Percentiles rank a stretch among this genome's conserved stretches.
Evolutionary conservation across 495 filamentous ascomycete species (phyloP).

Genomic region (Penicillium maclennaniae): DNA sequence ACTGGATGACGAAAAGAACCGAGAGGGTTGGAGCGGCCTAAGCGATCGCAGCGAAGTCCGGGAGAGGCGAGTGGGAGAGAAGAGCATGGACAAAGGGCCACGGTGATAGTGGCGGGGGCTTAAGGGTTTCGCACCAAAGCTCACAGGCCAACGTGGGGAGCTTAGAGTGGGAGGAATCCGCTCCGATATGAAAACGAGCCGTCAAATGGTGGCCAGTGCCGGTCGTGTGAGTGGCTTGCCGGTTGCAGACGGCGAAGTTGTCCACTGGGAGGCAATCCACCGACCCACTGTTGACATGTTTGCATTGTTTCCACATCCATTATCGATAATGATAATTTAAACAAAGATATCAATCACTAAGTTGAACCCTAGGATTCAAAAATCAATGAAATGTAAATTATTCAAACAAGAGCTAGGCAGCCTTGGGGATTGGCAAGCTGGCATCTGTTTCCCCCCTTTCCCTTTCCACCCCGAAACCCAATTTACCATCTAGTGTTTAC

Average conservation of each 20-base stretch:
- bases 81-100: conserved; percentile 35
- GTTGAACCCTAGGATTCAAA: too few relatives aligned
- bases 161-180: neutral
- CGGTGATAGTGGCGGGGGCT: neutral
- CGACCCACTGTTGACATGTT: conserved; percentile 18
- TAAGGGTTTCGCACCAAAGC: neutral
- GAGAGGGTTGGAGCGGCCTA: conserved; percentile 26
- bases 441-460: too few relatives aligned
- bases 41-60: conserved; percentile 35
- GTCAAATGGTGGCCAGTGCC: neutral
- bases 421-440: too few relatives aligned
- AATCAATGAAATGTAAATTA: too few relatives aligned
- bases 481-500: too few relatives aligned
- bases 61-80: conserved; percentile 36
- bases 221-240: conserved; percentile 16
- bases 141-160: neutral
- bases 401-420: too few relatives aligned
- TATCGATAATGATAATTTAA: neutral
- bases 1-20: conserved; percentile 37
- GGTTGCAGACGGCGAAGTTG: conserved; percentile 2
- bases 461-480: too few relatives aligned
- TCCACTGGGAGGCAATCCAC: conserved; percentile 6
- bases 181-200: conserved; percentile 16
- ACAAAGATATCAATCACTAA: too few relatives aligned
- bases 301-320: conserved; percentile 4